Evolutionary conservation across 441 rosid species (phyloP), one percentile per base, ranked within the genome.

Genomic region (Euphorbia celastroides): DNA sequence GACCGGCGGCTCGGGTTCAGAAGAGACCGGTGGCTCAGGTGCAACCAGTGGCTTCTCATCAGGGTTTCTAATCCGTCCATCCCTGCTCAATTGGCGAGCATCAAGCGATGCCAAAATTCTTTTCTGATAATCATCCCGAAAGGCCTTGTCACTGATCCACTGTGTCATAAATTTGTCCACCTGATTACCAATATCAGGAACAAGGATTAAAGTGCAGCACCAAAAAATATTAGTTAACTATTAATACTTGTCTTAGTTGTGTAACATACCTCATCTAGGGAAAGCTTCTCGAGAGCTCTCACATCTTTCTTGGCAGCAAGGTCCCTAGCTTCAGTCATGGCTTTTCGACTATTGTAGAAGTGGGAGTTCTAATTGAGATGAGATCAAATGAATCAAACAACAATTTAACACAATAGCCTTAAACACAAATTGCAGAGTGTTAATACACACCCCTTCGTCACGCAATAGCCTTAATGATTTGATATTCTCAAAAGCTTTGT

Each of bases 41-140:
- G 46, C 71, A 44, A 82, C 57, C 52, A 90, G 67, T 56, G 93
- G 97, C 84, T 86, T 92, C 88, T 95, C 99, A 60, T 77, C 87
- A 9, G 92, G 92, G 80, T 85, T 88, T 80, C 85, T 86, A 7
- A 87, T 84, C 42, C 90, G 85, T 52, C 88, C 97, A 80, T 93
- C 84, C 56, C 69, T 77, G 67, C 86, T 87, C 77, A 88, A n/a
- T 75, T 82, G 86, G 38, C 84, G 81, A 48, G 60, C 66, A 64
- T 91, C 89, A 68, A 89, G 78, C 14, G 97, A 94, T 63, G 65
- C 62, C 70, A 83, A 59, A 31, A 92, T 70, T 74, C 97, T 78
- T 67, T 82, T 88, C 81, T 86, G 78, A 23, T 92, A 94, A 70
- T 92, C 96, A 17, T 86, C 89, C 83, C 88, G 75, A 71, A 83